phyloP scores from a whole-genome alignment of 208 protist species.

The Spongospora subterranea region DNA sequence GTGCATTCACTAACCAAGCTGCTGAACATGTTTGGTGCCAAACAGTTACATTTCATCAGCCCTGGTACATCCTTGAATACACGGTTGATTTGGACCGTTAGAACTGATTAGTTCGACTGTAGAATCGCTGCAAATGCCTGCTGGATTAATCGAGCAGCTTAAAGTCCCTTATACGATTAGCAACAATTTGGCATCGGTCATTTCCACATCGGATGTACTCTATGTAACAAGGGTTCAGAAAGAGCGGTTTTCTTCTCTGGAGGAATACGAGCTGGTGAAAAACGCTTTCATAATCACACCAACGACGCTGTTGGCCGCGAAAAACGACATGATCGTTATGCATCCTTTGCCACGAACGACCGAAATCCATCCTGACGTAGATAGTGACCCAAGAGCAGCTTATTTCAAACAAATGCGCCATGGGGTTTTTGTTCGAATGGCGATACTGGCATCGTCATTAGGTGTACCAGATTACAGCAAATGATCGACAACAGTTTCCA shows the following conservation, averaged over 20 bases:
- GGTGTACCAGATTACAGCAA: too few relatives aligned
- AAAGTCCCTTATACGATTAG: background rate
- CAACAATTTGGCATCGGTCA: constrained; percentile 1
- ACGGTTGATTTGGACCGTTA: background rate
- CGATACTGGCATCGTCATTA: constrained; percentile 80
- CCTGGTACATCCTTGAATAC: constrained; percentile 65
- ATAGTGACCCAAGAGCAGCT: constrained; percentile 89
- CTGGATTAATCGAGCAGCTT: background rate
- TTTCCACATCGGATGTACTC: constrained; percentile 86
- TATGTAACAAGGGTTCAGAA: constrained; percentile 96
- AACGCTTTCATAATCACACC: constrained; percentile 71
- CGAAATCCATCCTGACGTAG: constrained; percentile 89
- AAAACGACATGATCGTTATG: constrained; percentile 91
- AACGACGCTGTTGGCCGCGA: background rate
- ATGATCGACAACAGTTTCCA: too few relatives aligned
- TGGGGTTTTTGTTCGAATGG: constrained; percentile 97
- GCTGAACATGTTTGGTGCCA: constrained; percentile 83
- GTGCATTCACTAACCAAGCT: constrained; percentile 92
- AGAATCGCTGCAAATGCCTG: constrained; percentile 74
- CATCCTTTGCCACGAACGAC: constrained; percentile 95
- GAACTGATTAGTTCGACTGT: background rate
- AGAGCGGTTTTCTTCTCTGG: constrained; percentile 85
- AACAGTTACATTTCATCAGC: constrained; percentile 87
- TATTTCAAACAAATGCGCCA: constrained; percentile 97
- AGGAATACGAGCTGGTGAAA: constrained; percentile 85